phyloP scores from a whole-genome alignment of 2,329 filamentous ascomycete genomes.

The Ascochyta pisi region DNA sequence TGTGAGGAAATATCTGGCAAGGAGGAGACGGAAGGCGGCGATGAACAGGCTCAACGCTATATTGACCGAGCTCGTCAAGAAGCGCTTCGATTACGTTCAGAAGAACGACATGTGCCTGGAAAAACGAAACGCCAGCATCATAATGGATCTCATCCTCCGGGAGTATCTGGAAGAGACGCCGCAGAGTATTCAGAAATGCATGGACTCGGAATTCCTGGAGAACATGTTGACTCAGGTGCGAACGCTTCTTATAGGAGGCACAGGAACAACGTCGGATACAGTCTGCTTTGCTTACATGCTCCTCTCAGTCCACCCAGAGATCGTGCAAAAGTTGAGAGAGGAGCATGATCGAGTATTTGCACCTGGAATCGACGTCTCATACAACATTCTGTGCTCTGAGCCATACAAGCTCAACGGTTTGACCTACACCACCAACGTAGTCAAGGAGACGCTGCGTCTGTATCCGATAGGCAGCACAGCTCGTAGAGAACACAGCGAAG shows the following conservation, averaged over 20 bases:
- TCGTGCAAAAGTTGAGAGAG: conserved; percentile 43
- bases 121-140: conserved; percentile 45
- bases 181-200: conserved; percentile 16
- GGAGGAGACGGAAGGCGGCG: conserved; percentile 16
- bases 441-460: conserved; percentile 62
- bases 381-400: conserved; percentile 50
- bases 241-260: conserved; percentile 53
- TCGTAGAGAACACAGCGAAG: conserved; percentile 47
- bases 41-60: conserved; percentile 39
- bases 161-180: conserved; percentile 33
- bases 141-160: conserved; percentile 45
- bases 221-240: conserved; percentile 48
- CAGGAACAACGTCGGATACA: conserved; percentile 51
- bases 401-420: conserved; percentile 59
- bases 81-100: conserved; percentile 46
- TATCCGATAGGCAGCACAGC: conserved; percentile 58
- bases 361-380: conserved; percentile 47
- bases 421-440: conserved; percentile 59
- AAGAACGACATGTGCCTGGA: conserved; percentile 44
- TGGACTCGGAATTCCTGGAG: conserved; percentile 45
- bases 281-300: conserved; percentile 42
- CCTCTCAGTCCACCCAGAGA: conserved; percentile 36
- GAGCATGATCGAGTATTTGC: conserved; percentile 64
- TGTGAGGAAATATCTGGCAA: conserved; percentile 22
- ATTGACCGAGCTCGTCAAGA: conserved; percentile 44